These are phyloP conservation scores for Byssochlamys sp. DNA, from an alignment of 2,329 filamentous ascomycete species.

Conservation along the genomic window DNA sequence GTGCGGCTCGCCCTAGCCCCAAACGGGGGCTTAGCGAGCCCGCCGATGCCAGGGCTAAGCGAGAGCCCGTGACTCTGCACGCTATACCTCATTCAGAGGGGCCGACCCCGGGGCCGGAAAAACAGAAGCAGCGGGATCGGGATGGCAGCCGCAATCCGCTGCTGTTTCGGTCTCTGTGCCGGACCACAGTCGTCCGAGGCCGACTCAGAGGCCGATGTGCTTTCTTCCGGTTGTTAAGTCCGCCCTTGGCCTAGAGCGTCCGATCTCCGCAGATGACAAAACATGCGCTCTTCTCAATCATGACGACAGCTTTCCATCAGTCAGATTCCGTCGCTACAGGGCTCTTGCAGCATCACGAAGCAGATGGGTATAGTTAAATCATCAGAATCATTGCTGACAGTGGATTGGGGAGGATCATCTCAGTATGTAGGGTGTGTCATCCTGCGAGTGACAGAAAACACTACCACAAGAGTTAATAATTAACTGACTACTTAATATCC, in stretches of 20 bases:
- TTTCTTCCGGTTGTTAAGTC: background rate
- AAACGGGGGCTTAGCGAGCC: constrained; percentile 29
- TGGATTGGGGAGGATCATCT: background rate
- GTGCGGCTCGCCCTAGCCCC: constrained; percentile 24
- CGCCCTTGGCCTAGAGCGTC: constrained; percentile 4
- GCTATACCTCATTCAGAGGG: constrained; percentile 10
- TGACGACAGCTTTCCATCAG: constrained; percentile 10
- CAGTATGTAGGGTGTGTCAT: background rate
- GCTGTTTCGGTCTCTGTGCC: constrained; percentile 12
- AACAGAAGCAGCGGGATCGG: constrained; percentile 7
- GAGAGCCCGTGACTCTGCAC: constrained; percentile 22
- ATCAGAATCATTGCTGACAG: background rate
- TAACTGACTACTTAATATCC: background rate
- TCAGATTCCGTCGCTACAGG: background rate
- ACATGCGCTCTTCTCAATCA: constrained; percentile 7
- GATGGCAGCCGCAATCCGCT: constrained; percentile 9
- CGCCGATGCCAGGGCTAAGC: constrained; percentile 21
- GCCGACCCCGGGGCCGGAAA: background rate
- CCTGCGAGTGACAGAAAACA: background rate
- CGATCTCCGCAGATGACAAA: constrained; percentile 5
- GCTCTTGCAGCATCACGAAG: background rate
- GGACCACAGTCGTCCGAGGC: constrained; percentile 24
- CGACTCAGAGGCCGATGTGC: constrained; percentile 4
- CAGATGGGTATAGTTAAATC: background rate
- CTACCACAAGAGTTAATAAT: background rate